Evolutionary conservation across 202 grass and related monocot genomes (phyloP).

Genomic region (Panicum hallii): DNA sequence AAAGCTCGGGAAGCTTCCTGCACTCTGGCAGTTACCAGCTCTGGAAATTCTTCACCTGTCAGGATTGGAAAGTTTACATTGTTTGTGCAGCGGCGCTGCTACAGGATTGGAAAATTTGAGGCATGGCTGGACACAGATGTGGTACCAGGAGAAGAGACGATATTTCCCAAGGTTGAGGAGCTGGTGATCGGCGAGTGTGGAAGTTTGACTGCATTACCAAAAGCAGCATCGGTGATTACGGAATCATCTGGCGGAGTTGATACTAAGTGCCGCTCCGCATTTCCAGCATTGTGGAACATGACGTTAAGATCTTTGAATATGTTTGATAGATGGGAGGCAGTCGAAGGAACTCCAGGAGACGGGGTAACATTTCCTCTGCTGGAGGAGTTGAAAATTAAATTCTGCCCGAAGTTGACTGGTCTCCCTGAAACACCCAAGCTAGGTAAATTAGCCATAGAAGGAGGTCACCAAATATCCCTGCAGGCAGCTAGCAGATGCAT

Average conservation of each 20-base stretch:
- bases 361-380: background rate
- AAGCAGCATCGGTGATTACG: background rate
- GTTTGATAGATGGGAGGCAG: background rate
- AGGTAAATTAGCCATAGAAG: background rate
- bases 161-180: constrained; percentile 3
- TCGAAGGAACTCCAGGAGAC: background rate
- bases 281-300: background rate
- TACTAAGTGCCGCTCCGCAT: background rate
- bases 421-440: background rate
- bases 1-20: background rate
- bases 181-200: fast-evolving
- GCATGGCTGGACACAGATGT: too few species aligned
- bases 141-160: background rate
- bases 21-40: background rate
- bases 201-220: background rate
- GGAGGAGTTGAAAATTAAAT: fast-evolving
- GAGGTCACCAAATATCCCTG: background rate
- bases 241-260: background rate
- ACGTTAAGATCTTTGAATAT: background rate
- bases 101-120: background rate
- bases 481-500: too few species aligned
- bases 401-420: background rate
- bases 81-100: background rate
- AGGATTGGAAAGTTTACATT: background rate
- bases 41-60: background rate